These are phyloP conservation scores for Yamadazyma friedrichii DNA, from an alignment of 1,139 yeast genomes.

Conservation along the genomic window DNA sequence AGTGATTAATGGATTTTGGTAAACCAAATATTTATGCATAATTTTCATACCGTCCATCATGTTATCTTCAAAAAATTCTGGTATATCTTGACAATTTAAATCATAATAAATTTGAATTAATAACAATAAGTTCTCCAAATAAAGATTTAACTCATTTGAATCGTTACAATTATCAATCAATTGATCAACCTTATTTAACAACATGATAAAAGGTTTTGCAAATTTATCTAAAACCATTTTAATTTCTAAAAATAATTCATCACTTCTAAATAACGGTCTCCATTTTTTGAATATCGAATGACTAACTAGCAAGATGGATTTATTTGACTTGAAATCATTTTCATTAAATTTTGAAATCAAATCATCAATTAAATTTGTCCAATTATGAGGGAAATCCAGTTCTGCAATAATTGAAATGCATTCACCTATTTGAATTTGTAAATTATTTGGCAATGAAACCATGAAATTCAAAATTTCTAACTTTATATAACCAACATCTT, in stretches of 20 bases:
- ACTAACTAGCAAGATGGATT: slow-evolving; percentile 86
- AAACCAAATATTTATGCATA: slow-evolving; percentile 75
- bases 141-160: slow-evolving; percentile 45
- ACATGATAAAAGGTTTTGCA: slow-evolving; percentile 71
- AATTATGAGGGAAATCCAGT: slow-evolving; percentile 88
- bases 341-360: slow-evolving; percentile 63
- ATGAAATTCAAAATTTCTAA: slow-evolving; percentile 75
- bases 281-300: slow-evolving; percentile 96
- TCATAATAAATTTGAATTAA: slow-evolving; percentile 84
- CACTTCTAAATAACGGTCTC: slow-evolving; percentile 92
- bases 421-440: slow-evolving; percentile 92
- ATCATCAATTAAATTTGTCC: slow-evolving; percentile 80
- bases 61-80: slow-evolving; percentile 96
- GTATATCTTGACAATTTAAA: slow-evolving; percentile 95
- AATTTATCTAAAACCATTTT: slow-evolving; percentile 83
- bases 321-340: slow-evolving; percentile 70
- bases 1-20: slow-evolving; percentile 53
- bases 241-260: slow-evolving; percentile 85
- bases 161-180: slow-evolving; percentile 51
- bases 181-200: slow-evolving; percentile 66
- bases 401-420: slow-evolving; percentile 91
- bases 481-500: slow-evolving; percentile 71
- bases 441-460: slow-evolving; percentile 71
- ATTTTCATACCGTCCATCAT: slow-evolving; percentile 74
- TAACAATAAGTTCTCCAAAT: slow-evolving; percentile 70